Base-by-base conservation (phyloP, 805 yeast genomes). In the Metschnikowia santaceciliae region DNA sequence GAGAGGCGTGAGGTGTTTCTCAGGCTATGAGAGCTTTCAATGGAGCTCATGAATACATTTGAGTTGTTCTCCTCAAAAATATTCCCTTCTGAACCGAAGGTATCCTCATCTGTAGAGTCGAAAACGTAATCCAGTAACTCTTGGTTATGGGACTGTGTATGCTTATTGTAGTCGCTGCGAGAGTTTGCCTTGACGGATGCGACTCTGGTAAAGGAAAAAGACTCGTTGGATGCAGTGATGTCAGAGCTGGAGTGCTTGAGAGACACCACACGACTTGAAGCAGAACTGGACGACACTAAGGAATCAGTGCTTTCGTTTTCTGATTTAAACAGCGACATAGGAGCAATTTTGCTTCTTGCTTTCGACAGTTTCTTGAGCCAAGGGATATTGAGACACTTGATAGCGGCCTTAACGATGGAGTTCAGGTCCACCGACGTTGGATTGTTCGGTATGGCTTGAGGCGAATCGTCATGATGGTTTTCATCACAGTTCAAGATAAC, bases 161-260 rank as follows among this genome's bases (percentile, higher is more conserved):
- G 68, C 43, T 61, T 56, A 52, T 73, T 69, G 54, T 67, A 72
- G 55, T 73, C 77, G 33, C 59, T 64, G 49, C 67, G 58, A 13
- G 64, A 56, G 1, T 70, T 62, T 0, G 77, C 60, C 46, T 73
- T 56, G 2, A 72, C 70, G 0, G 77, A 72, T 6, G 77, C 57
- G 2, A 59, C 52, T 13, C 51, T 46, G 7, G 60, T 52, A 39
- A 58, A 44, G 7, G 59, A 42, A 11, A 57, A 50, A 2, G 58
- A 53, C 3, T 59, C 61, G 2, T 55, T 42, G 14, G 60, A 57
- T 6, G 47, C 37, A 30, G 58, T 33, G 23, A 58, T 50, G 6
- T 57, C 61, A 1, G 44, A n/a, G 35, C 56, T 54, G 19, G 48
- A 44, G 34, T 58, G 55, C 23, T 35, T 44, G 23, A 44, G 47